Conservation (phyloP, 495 filamentous ascomycete species). For the Lasiosphaeriaceae sp. region DNA sequence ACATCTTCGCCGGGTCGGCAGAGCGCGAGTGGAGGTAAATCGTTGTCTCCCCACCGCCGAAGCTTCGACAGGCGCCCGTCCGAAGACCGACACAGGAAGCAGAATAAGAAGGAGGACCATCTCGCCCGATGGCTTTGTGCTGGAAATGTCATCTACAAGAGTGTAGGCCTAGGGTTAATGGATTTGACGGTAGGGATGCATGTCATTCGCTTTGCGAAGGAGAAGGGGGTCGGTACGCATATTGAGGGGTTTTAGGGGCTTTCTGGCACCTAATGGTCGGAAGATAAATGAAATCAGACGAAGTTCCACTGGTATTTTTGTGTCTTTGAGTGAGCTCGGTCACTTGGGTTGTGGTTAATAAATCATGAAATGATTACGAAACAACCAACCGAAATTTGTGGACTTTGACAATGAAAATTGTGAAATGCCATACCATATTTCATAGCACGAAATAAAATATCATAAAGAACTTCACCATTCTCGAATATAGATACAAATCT, state of each 20-base stretch:
- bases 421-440: too few species aligned
- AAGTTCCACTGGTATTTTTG: too few species aligned
- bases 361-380: too few species aligned
- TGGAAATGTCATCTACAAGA: conserved; percentile 87
- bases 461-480: too few species aligned
- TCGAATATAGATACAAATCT: too few species aligned
- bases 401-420: too few species aligned
- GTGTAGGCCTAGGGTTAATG: conserved; percentile 77
- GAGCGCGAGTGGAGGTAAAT: conserved; percentile 3
- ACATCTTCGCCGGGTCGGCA: conserved; percentile 21
- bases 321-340: too few species aligned
- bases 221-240: conserved; percentile 67
- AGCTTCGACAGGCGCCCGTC: conserved; percentile 13
- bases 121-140: conserved; percentile 66
- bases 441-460: too few species aligned
- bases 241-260: conserved; percentile 67
- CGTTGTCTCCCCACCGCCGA: conserved; percentile 19
- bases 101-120: conserved; percentile 47
- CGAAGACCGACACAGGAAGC: not conserved
- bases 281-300: too few species aligned
- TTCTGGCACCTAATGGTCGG: too few species aligned
- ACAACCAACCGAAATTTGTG: too few species aligned
- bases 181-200: conserved; percentile 73
- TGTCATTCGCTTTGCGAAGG: conserved; percentile 67
- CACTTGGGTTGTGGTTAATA: too few species aligned